Percentiles rank a stretch among this genome's conserved stretches.
phyloP scores from a whole-genome alignment of 768 basidiomycete species.

The Tricholoma furcatifolium region DNA sequence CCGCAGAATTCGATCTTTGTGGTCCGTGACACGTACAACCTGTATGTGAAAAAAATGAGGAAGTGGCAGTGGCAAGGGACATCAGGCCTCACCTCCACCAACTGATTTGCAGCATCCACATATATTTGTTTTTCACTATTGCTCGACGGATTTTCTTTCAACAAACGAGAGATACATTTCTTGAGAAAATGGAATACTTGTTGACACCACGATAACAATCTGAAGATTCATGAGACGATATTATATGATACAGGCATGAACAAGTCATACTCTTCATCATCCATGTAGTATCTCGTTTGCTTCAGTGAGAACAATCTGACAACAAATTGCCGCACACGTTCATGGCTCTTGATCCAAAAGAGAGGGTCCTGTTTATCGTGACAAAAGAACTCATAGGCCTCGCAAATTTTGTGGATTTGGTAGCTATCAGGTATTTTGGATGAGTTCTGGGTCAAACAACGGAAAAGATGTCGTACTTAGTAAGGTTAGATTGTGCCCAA shows the following conservation, averaged over 20 bases:
- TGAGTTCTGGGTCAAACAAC: background rate
- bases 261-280: background rate
- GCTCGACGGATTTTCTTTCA: background rate
- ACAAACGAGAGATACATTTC: background rate
- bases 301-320: background rate
- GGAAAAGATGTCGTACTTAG: background rate
- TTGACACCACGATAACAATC: constrained; percentile 11
- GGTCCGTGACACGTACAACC: constrained; percentile 8
- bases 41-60: background rate
- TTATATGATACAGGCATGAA: background rate
- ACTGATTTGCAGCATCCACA: constrained; percentile 11
- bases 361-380: background rate
- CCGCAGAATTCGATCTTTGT: constrained; percentile 1
- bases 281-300: background rate
- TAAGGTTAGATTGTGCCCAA: background rate
- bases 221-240: background rate
- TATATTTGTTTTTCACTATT: background rate
- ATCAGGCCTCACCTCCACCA: constrained; percentile 9
- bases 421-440: background rate
- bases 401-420: constrained; percentile 1
- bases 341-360: constrained; percentile 10
- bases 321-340: background rate
- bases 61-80: background rate
- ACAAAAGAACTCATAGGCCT: constrained; percentile 4
- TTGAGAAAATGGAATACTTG: constrained; percentile 7